Percentiles rank a stretch among this genome's conserved stretches.
These are phyloP conservation scores for Neobulgaria alba DNA, from an alignment of 2,329 filamentous ascomycete genomes.

Conservation along the genomic window DNA sequence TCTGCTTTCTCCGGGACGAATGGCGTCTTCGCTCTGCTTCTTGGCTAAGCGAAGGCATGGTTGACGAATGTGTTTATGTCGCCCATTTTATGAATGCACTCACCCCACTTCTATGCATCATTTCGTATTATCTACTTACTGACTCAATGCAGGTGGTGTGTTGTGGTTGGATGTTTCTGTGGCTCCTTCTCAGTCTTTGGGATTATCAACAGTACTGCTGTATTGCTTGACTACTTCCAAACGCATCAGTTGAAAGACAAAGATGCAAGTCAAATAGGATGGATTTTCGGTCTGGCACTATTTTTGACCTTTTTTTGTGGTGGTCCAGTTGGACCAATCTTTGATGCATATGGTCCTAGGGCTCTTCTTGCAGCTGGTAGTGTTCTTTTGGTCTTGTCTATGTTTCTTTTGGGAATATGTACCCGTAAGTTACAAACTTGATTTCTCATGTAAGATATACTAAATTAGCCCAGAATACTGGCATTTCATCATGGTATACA, in stretches of 20 bases:
- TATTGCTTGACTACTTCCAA: conserved; percentile 54
- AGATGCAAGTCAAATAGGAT: conserved; percentile 48
- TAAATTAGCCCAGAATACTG: conserved; percentile 41
- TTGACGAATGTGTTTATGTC: too few relatives aligned
- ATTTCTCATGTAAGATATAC: background rate
- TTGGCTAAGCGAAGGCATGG: too few relatives aligned
- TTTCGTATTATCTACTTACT: too few relatives aligned
- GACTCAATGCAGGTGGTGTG: conserved; percentile 40
- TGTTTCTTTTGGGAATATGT: conserved; percentile 50
- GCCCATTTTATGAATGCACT: too few relatives aligned
- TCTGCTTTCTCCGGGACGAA: background rate
- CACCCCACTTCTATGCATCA: too few relatives aligned
- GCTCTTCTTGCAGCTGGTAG: conserved; percentile 24
- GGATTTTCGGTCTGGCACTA: conserved; percentile 51
- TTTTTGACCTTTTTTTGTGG: conserved; percentile 64
- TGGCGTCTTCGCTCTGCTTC: too few relatives aligned
- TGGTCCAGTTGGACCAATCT: conserved; percentile 60
- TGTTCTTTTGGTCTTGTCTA: conserved; percentile 21
- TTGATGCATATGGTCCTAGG: conserved; percentile 57
- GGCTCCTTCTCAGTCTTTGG: conserved; percentile 54
- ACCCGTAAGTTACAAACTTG: conserved; percentile 31
- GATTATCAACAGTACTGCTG: conserved; percentile 53
- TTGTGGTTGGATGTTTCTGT: conserved; percentile 57
- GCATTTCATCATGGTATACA: conserved; percentile 61
- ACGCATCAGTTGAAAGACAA: conserved; percentile 51